Base-by-base conservation (phyloP, 805 yeast genomes). In the Cyberlindnera amylophila region DNA sequence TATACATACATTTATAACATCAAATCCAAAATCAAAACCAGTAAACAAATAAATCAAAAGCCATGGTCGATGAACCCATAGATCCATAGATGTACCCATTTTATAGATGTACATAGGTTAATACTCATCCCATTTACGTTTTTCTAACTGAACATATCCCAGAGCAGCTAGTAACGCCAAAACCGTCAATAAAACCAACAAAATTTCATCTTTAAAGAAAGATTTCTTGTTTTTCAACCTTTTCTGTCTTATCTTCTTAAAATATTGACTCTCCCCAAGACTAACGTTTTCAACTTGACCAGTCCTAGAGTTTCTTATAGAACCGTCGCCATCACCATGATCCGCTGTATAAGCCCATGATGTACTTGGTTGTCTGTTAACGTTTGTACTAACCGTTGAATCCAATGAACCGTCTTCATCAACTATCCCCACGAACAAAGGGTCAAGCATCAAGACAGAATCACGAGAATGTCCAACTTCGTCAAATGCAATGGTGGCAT, bases 401-500 rank as follows among this genome's bases (percentile, higher is more conserved):
- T 35, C 40, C 26, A 39, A 11, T 11, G 40, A 16, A 8, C 44
- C 46, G 16, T 41, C 51, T 6, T 46, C 47, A 17, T 87, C 87
- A 34, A 91, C 74, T 41, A 76, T 80, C 44, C 99, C 99, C 43
- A 91, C 74, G 55, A 75, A 71, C 52, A 88, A 68, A 17, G 77
- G 79, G 31, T 68, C 71, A 55, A 93, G 70, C 58, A 85, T 74
- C 53, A 82, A 89, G 47, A 81, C 78, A 19, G 98, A 98, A 53
- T 90, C 96, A 49, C 88, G 96, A 16, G 97, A 87, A 68, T 93
- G 99, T 17, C 99, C 99, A 59, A 93, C 93, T 54, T 91, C 97
- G 45, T 83, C 86, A 58, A 88, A 91, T 9, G 86, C 79, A 53
- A 82, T 81, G 7, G 93, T 82, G 10, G 91, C 95, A 54, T 85